These are phyloP conservation scores for Curvularia spicifera DNA, from an alignment of 2,329 filamentous ascomycete species.

Conservation along the genomic window DNA sequence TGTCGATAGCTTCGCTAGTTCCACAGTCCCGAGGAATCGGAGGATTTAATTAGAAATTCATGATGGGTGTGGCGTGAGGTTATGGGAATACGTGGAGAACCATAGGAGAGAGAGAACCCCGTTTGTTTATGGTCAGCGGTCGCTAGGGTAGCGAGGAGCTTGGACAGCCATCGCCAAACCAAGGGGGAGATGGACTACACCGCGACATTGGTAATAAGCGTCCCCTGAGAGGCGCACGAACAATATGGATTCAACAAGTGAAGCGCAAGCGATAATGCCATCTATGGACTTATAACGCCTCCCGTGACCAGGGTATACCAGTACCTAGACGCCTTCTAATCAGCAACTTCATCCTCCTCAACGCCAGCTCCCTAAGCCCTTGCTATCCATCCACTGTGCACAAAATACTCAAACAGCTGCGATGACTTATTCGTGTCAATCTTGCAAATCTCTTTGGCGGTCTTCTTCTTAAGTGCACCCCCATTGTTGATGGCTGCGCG, in stretches of 20 bases:
- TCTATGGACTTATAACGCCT: slow-evolving; percentile 14
- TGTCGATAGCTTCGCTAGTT: slow-evolving; percentile 10
- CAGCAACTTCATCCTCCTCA: background rate
- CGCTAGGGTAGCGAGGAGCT: slow-evolving; percentile 17
- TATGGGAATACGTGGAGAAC: slow-evolving; percentile 15
- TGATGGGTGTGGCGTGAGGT: slow-evolving; percentile 20
- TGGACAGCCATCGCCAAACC: slow-evolving; percentile 7
- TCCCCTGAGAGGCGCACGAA: background rate
- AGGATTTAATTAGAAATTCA: slow-evolving; percentile 27
- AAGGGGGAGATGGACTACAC: background rate
- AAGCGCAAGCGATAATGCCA: slow-evolving; percentile 2
- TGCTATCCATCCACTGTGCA: slow-evolving; percentile 88
- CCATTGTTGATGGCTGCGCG: slow-evolving; percentile 90
- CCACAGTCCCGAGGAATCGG: slow-evolving; percentile 12
- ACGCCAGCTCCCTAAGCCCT: slow-evolving; percentile 64
- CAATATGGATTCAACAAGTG: slow-evolving; percentile 14
- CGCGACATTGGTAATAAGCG: slow-evolving; percentile 1
- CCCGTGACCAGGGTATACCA: slow-evolving; percentile 31
- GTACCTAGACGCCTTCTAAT: slow-evolving; percentile 18
- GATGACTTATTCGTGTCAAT: slow-evolving; percentile 86
- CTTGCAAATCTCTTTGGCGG: slow-evolving; percentile 82
- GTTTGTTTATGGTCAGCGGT: slow-evolving; percentile 29
- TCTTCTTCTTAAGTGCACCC: slow-evolving; percentile 90
- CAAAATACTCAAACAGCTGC: slow-evolving; percentile 92
- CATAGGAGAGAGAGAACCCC: slow-evolving; percentile 14